Evolutionary conservation across 139 green algal species (phyloP).

Genomic region (Chlorella sp.): DNA sequence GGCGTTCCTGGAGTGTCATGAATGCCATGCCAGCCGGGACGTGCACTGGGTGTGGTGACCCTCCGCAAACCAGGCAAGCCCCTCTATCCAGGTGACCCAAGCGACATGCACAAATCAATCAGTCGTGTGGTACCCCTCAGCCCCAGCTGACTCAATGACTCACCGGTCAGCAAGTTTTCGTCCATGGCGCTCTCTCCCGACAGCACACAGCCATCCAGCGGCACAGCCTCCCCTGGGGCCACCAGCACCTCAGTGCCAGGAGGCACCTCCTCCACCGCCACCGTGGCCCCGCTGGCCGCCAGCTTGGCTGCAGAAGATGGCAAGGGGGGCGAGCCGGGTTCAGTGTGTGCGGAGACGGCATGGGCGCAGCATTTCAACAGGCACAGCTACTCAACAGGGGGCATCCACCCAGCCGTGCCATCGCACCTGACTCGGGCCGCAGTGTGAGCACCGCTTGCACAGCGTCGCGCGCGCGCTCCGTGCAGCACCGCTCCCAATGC

Average conservation of each 20-base stretch:
- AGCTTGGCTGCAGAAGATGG: constrained; percentile 25
- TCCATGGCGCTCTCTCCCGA: constrained; percentile 69
- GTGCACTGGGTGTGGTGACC: too few relatives aligned
- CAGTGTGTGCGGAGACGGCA: too few relatives aligned
- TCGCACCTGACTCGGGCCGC: constrained; percentile 37
- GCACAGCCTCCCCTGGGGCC: constrained; percentile 71
- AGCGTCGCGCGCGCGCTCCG: constrained; percentile 37
- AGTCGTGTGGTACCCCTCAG: too few relatives aligned
- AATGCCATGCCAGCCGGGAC: too few relatives aligned
- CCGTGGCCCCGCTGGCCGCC: constrained; percentile 33
- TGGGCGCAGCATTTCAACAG: too few relatives aligned
- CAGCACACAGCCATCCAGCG: constrained; percentile 80
- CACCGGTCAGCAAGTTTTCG: constrained; percentile 84
- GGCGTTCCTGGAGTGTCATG: background rate
- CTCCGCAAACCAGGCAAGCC: too few relatives aligned
- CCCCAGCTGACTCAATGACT: constrained; percentile 27
- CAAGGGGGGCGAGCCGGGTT: background rate
- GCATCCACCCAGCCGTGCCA: too few relatives aligned
- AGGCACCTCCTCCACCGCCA: constrained; percentile 22
- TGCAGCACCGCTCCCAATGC: constrained; percentile 33
- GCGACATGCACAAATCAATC: too few relatives aligned
- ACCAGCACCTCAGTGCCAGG: constrained; percentile 62
- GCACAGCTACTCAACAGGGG: too few relatives aligned
- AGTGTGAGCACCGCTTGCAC: constrained; percentile 47
- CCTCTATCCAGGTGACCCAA: too few relatives aligned